Evolutionary conservation across 2,329 filamentous ascomycete genomes (phyloP).

Genomic region (Daldinia sp.): DNA sequence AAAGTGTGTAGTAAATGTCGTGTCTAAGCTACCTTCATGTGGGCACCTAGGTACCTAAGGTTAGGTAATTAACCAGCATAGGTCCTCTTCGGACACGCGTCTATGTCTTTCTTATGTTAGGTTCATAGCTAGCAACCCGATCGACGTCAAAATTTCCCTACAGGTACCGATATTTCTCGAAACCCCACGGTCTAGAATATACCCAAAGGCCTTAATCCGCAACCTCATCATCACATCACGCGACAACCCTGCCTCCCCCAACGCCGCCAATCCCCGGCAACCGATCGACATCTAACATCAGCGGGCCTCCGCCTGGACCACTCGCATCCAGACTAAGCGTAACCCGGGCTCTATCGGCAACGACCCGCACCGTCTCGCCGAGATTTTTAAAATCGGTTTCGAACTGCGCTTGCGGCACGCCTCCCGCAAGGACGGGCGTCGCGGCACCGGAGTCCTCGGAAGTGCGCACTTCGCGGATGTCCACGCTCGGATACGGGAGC

Average conservation of each 20-base stretch:
- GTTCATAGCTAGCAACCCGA: too few species aligned
- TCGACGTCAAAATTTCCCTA: too few species aligned
- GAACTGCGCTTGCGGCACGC: slow-evolving; percentile 54
- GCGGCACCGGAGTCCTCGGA: slow-evolving; percentile 34
- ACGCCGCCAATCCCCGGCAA: slow-evolving; percentile 28
- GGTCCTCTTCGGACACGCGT: too few species aligned
- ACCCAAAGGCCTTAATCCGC: not conserved
- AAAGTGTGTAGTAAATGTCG: too few species aligned
- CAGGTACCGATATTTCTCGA: not conserved
- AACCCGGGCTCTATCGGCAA: slow-evolving; percentile 74
- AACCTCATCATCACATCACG: slow-evolving; percentile 13
- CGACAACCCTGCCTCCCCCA: slow-evolving; percentile 32
- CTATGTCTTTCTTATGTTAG: too few species aligned
- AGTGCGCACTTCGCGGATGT: slow-evolving; percentile 71
- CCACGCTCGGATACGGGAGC: slow-evolving; percentile 79
- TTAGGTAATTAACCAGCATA: too few species aligned
- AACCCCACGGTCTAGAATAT: not conserved
- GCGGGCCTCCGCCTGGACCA: slow-evolving; percentile 69
- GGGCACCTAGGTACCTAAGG: too few species aligned
- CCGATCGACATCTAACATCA: slow-evolving; percentile 70
- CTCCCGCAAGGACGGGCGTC: slow-evolving; percentile 5
- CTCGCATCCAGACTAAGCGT: slow-evolving; percentile 77
- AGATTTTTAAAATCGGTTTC: slow-evolving; percentile 84
- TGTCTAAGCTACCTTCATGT: too few species aligned
- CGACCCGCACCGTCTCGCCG: slow-evolving; percentile 78